These are phyloP conservation scores for sunflower (Helianthus annuus) DNA, from an alignment of 129 eudicot species.

Conservation along the genomic window DNA sequence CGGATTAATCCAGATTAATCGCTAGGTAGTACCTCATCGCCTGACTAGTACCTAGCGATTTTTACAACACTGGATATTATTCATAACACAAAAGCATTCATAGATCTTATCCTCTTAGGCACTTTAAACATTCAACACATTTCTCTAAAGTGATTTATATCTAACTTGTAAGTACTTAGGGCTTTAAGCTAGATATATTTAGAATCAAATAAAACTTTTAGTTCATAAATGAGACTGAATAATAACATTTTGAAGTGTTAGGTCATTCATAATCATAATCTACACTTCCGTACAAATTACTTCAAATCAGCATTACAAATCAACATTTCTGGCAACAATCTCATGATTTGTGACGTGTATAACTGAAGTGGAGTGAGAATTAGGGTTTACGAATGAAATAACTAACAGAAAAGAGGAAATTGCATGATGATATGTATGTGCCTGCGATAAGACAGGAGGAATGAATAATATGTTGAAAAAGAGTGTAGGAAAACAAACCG, in stretches of 20 bases:
- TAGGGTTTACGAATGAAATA: slow-evolving; percentile 24
- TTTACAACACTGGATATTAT: too few relatives aligned
- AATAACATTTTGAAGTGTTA: too few relatives aligned
- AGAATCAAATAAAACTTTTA: slow-evolving; percentile 8
- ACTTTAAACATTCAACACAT: neutral
- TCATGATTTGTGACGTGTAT: slow-evolving; percentile 17
- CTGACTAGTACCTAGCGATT: too few relatives aligned
- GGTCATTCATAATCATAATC: too few relatives aligned
- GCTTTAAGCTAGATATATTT: neutral
- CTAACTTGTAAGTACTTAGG: neutral
- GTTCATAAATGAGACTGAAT: neutral
- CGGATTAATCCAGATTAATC: too few relatives aligned
- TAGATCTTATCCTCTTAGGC: neutral
- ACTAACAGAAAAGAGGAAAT: neutral
- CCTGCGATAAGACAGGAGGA: slow-evolving; percentile 12
- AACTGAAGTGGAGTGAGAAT: slow-evolving; percentile 22
- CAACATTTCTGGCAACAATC: slow-evolving; percentile 23
- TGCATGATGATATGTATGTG: neutral
- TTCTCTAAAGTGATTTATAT: neutral
- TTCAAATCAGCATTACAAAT: slow-evolving; percentile 14
- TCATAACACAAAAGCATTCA: slow-evolving; percentile 12
- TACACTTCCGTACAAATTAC: slow-evolving; percentile 2
- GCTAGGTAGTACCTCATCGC: too few relatives aligned
- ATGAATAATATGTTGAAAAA: slow-evolving; percentile 10
- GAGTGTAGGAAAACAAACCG: slow-evolving; percentile 26